Evolutionary conservation across 257 asterid species (phyloP).

Genomic region (Nicotiana attenuata): DNA sequence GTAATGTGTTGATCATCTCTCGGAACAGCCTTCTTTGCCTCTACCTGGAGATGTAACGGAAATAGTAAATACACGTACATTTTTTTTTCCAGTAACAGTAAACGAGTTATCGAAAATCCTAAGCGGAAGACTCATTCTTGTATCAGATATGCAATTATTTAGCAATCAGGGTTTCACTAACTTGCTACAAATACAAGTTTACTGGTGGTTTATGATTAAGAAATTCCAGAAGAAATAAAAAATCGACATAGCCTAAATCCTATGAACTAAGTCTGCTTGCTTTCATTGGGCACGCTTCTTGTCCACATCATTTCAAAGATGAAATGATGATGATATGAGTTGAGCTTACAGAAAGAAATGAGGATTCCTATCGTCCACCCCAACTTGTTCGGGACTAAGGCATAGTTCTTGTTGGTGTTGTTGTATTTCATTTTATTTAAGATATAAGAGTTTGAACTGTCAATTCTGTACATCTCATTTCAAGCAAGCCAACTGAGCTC

Average conservation of each 20-base stretch:
- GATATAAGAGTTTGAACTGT: background rate
- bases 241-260: background rate
- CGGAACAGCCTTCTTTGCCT: constrained; percentile 70
- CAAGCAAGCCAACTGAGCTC: background rate
- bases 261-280: background rate
- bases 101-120: background rate
- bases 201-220: background rate
- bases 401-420: too few relatives aligned
- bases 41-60: constrained; percentile 43
- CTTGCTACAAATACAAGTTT: background rate
- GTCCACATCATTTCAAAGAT: background rate
- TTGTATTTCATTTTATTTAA: too few relatives aligned
- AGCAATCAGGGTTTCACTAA: background rate
- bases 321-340: too few relatives aligned
- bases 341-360: too few relatives aligned
- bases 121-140: background rate
- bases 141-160: background rate
- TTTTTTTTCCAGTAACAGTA: background rate
- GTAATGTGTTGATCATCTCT: constrained; percentile 47
- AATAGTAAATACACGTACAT: background rate
- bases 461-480: background rate
- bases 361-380: too few relatives aligned
- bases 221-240: background rate
- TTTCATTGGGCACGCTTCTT: background rate
- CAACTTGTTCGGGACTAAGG: too few relatives aligned